A percentile compares a stretch with the other conserved stretches of the same genome.
Conservation (phyloP, 805 yeast species). For the Barnettozyma salicaria region DNA sequence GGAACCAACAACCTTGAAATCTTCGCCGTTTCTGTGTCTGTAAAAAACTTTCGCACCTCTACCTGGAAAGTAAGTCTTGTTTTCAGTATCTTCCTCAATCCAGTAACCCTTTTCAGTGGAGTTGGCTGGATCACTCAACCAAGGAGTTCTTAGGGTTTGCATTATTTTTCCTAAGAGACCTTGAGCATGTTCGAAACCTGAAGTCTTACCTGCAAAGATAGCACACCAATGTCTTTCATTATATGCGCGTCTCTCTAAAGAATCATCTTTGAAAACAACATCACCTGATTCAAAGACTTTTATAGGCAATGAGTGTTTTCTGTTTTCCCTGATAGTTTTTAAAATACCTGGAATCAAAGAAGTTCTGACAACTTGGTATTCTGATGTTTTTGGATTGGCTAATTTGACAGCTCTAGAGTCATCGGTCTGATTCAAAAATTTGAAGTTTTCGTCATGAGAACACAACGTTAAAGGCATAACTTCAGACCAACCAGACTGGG, state of each 20-base stretch:
- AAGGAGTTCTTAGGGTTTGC: conserved; percentile 90
- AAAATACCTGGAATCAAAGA: conserved; percentile 89
- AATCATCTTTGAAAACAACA: conserved; percentile 76
- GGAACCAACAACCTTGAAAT: conserved; percentile 61
- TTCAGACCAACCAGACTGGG: conserved; percentile 95
- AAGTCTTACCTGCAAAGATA: conserved; percentile 85
- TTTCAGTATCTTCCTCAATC: conserved; percentile 65
- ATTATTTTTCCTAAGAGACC: conserved; percentile 91
- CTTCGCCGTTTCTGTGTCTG: conserved; percentile 56
- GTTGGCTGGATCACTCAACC: conserved; percentile 50
- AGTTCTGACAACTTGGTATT: conserved; percentile 97
- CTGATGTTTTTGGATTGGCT: conserved; percentile 94
- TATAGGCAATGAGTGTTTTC: conserved; percentile 92
- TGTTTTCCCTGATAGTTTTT: conserved; percentile 92
- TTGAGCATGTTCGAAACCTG: conserved; percentile 92
- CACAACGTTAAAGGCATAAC: conserved; percentile 93
- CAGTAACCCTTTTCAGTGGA: conserved; percentile 72
- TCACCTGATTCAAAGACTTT: conserved; percentile 95
- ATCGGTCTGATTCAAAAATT: conserved; percentile 68
- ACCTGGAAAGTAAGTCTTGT: conserved; percentile 88
- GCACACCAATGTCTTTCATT: conserved; percentile 96
- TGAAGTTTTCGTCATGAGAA: conserved; percentile 95
- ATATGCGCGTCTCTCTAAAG: conserved; percentile 80
- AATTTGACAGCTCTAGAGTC: conserved; percentile 81
- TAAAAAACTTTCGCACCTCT: conserved; percentile 88